A percentile compares a stretch with the other conserved stretches of the same genome.
phyloP scores from a whole-genome alignment of 1,284 basidiomycete genomes.

The Naganishia cerealis region DNA sequence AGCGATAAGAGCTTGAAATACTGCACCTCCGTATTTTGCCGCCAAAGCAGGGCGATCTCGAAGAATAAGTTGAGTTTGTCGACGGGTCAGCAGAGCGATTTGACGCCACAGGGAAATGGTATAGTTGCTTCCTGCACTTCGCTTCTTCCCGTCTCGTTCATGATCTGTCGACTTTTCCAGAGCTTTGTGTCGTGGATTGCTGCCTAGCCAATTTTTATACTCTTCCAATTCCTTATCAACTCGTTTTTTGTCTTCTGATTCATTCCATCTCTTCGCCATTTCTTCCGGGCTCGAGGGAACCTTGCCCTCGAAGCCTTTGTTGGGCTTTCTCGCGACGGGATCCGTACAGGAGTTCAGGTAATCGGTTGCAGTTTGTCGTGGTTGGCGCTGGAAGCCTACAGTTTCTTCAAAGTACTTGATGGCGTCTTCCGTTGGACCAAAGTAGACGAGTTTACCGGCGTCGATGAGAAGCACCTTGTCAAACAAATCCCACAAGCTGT shows the following conservation, averaged over 20 bases:
- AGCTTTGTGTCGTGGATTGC: constrained; percentile 65
- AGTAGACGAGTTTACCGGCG: constrained; percentile 77
- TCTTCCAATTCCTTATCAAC: constrained; percentile 59
- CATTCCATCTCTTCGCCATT: constrained; percentile 65
- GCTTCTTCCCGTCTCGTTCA: constrained; percentile 70
- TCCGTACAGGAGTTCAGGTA: constrained; percentile 56
- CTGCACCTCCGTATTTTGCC: constrained; percentile 26
- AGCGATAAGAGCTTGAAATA: constrained; percentile 66
- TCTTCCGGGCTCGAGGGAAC: constrained; percentile 67
- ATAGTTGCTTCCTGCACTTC: constrained; percentile 72
- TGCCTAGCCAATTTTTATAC: constrained; percentile 63
- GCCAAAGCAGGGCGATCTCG: constrained; percentile 28
- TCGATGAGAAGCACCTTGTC: constrained; percentile 74
- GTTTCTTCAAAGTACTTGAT: constrained; percentile 69
- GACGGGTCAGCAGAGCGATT: constrained; percentile 49
- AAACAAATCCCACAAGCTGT: constrained; percentile 60
- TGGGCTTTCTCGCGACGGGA: constrained; percentile 50
- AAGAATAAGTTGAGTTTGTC: constrained; percentile 31
- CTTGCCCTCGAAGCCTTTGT: constrained; percentile 52
- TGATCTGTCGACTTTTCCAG: constrained; percentile 21
- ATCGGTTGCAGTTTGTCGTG: constrained; percentile 42
- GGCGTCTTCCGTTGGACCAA: constrained; percentile 70
- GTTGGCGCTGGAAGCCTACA: constrained; percentile 63
- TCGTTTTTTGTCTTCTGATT: constrained; percentile 57
- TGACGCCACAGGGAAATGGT: constrained; percentile 73